Evolutionary conservation across 2,329 filamentous ascomycete genomes (phyloP), one percentile per base, ranked within the genome.

Genomic region (Tolypocladium guangdongense): DNA sequence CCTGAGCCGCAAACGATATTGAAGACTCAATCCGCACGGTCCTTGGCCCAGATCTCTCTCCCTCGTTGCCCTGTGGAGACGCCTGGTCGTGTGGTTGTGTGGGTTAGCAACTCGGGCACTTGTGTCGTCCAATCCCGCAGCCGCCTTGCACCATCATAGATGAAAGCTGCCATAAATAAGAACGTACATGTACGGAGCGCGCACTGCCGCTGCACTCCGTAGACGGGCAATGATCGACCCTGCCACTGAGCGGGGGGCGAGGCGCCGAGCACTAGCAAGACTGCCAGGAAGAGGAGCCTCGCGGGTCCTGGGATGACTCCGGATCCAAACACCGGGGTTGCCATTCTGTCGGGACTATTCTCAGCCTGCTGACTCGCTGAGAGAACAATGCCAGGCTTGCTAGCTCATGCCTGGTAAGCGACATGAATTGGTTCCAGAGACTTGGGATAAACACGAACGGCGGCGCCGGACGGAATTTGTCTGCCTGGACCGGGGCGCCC

Each of bases 331-430:
- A 37, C 51, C 48, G 24, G 48, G 53, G 53, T 48, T 55, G 49
- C 53, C 55, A 49, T 37, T 51, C 50, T 39, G 35, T 50, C 47
- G 55, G 55, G 53, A 55, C 53, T 33, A 16, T 24, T 51, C 20
- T 47, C 35, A 52, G 24, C 45, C 24, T 27, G 16, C 27, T 22
- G 7, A 46, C 43, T 46, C 43, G 43, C n/a, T 38, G 27, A n/a
- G 51, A 52, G 45, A 30, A 48, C 35, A 41, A 39, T 52, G 27
- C 33, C 37, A 20, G n/a, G n/a, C n/a, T n/a, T n/a, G n/a, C n/a
- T 20, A 12, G 39, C 22, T 24, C 30, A 10, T 20, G 12, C 20
- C 24, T 46, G 24, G 27, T 5, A 46, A 46, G 43, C 43, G 27
- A 46, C 43, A 32, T 12, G 43, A 32, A 32, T 10, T n/a, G 43